Conservation (phyloP, 169 alveolate genomes). For the Plasmodium gallinaceum region DNA sequence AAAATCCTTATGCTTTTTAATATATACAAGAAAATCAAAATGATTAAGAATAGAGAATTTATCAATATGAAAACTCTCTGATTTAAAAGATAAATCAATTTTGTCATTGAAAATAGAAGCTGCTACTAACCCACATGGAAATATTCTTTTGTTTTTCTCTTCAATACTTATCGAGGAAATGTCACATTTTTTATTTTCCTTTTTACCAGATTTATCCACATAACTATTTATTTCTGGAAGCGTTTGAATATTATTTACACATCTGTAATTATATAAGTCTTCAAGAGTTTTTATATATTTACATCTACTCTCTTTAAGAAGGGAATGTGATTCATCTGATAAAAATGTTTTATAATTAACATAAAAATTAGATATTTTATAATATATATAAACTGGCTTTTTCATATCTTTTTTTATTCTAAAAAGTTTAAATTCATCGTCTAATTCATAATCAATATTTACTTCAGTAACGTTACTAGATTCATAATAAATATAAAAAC, state of each 20-base stretch:
- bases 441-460: conserved; percentile 31
- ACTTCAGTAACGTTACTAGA: conserved; percentile 30
- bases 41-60: conserved; percentile 41
- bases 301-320: conserved; percentile 13
- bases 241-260: conserved; percentile 33
- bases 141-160: conserved; percentile 4
- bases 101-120: conserved; percentile 61
- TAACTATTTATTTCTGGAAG: conserved; percentile 40
- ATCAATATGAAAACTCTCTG: background rate
- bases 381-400: conserved; percentile 48
- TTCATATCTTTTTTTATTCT: conserved; percentile 29
- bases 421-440: conserved; percentile 7
- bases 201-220: background rate
- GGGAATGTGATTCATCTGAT: conserved; percentile 55
- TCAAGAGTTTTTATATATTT: conserved; percentile 43
- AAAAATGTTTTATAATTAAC: conserved; percentile 35
- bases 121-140: conserved; percentile 53
- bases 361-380: conserved; percentile 52
- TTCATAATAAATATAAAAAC: conserved; percentile 48
- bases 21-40: conserved; percentile 51
- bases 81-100: conserved; percentile 4
- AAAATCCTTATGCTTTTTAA: conserved; percentile 50
- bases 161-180: background rate
- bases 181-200: conserved; percentile 17
- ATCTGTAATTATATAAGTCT: conserved; percentile 40